Percentiles rank a stretch among this genome's conserved stretches.
phyloP scores from a whole-genome alignment of 2,329 filamentous ascomycete species.

The Stemphylium vesicarium region DNA sequence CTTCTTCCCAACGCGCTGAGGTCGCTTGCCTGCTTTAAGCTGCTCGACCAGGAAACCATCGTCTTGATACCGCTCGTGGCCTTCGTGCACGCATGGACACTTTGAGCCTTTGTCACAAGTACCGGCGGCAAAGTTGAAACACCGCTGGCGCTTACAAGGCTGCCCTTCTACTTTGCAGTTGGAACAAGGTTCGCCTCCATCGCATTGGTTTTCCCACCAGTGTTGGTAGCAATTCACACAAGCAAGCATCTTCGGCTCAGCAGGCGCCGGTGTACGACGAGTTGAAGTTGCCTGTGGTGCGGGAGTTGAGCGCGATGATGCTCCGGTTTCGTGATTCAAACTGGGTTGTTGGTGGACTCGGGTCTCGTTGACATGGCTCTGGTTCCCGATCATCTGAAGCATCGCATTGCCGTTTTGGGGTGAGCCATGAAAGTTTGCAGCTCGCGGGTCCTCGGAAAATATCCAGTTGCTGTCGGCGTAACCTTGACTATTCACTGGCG shows the following conservation, averaged over 20 bases:
- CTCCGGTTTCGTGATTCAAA: too few relatives aligned
- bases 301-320: background rate
- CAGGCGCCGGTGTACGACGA: background rate
- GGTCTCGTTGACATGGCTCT: background rate
- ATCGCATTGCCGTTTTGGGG: background rate
- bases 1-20: background rate
- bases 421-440: background rate
- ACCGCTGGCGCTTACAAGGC: background rate
- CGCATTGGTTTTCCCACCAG: slow-evolving; percentile 1
- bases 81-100: background rate
- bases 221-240: slow-evolving; percentile 3
- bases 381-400: too few relatives aligned
- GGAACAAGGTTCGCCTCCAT: background rate
- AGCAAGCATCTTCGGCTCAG: background rate
- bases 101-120: background rate
- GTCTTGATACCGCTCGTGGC: background rate
- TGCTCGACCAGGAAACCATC: background rate
- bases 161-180: background rate
- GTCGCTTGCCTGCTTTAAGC: background rate
- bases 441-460: background rate
- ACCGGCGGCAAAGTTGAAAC: background rate
- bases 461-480: background rate
- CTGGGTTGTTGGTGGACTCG: too few relatives aligned
- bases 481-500: background rate
- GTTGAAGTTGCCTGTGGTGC: background rate